These are phyloP conservation scores for Boletus fagicola DNA, from an alignment of 768 basidiomycete genomes.

Conservation along the genomic window DNA sequence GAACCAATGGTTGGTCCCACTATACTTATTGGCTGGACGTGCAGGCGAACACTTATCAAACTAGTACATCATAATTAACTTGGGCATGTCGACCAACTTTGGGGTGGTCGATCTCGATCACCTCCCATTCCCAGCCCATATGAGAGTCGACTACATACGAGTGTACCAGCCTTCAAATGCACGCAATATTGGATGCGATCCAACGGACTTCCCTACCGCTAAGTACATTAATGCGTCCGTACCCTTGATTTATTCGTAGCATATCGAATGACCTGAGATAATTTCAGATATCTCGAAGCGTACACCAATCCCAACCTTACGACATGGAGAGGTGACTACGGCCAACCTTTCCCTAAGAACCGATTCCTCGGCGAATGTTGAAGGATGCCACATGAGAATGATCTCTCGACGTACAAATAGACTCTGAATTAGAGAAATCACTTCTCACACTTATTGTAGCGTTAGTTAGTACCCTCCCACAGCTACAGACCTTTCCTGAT, in stretches of 20 bases:
- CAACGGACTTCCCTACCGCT: slow-evolving; percentile 63
- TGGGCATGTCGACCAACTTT: slow-evolving; percentile 62
- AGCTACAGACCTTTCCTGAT: not conserved
- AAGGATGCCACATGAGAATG: not conserved
- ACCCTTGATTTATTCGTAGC: not conserved
- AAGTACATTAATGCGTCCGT: slow-evolving; percentile 64
- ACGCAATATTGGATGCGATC: slow-evolving; percentile 75
- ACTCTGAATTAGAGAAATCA: not conserved
- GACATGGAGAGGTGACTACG: slow-evolving; percentile 44
- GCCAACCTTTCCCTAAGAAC: slow-evolving; percentile 52
- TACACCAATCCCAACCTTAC: slow-evolving; percentile 61
- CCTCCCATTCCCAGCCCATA: slow-evolving; percentile 48
- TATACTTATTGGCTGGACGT: not conserved
- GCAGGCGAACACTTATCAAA: slow-evolving; percentile 1
- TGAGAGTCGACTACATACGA: slow-evolving; percentile 57
- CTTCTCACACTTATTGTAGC: not conserved
- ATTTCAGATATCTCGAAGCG: slow-evolving; percentile 56
- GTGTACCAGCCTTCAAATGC: slow-evolving; percentile 67
- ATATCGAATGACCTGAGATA: not conserved
- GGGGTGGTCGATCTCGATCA: slow-evolving; percentile 53
- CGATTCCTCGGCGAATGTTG: slow-evolving; percentile 43
- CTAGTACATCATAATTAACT: slow-evolving; percentile 54
- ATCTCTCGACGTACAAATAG: not conserved
- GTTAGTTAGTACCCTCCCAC: not conserved
- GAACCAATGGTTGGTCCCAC: slow-evolving; percentile 75